Conservation (phyloP, 78 protist genomes). For the Dictyostelium firmibasis region DNA sequence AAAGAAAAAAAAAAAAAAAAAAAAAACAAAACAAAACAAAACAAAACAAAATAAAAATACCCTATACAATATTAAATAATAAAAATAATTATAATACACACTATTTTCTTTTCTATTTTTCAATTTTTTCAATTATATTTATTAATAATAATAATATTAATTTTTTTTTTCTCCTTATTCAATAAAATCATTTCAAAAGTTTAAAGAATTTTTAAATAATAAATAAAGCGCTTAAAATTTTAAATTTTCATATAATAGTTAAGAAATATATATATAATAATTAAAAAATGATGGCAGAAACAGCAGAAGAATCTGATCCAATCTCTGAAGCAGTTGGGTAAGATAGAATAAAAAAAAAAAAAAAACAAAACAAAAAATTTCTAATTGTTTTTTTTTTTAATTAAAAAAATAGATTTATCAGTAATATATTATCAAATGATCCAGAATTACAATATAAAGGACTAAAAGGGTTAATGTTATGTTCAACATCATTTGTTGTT, state of each 20-base stretch:
- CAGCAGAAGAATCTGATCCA: conserved; percentile 63
- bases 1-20: not conserved
- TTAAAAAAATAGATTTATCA: conserved; percentile 26
- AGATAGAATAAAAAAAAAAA: not conserved
- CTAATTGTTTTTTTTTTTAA: not conserved
- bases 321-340: conserved; percentile 79
- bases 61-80: not conserved
- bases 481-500: conserved; percentile 56
- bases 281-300: conserved; percentile 66
- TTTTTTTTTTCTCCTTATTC: not conserved
- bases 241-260: not conserved
- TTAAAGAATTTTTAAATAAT: not conserved
- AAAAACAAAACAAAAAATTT: not conserved
- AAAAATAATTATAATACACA: not conserved
- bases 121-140: not conserved
- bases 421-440: conserved; percentile 47
- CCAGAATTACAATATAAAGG: conserved; percentile 60
- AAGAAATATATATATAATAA: not conserved
- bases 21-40: not conserved
- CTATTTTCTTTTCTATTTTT: not conserved
- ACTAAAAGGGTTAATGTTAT: conserved; percentile 62
- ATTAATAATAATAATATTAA: not conserved
- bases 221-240: not conserved
- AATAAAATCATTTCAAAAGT: not conserved
- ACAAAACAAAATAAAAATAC: not conserved